A percentile compares a stretch with the other conserved stretches of the same genome.
Evolutionary conservation across 2,329 filamentous ascomycete genomes (phyloP).

Genomic region (Pyrenochaeta sp.): DNA sequence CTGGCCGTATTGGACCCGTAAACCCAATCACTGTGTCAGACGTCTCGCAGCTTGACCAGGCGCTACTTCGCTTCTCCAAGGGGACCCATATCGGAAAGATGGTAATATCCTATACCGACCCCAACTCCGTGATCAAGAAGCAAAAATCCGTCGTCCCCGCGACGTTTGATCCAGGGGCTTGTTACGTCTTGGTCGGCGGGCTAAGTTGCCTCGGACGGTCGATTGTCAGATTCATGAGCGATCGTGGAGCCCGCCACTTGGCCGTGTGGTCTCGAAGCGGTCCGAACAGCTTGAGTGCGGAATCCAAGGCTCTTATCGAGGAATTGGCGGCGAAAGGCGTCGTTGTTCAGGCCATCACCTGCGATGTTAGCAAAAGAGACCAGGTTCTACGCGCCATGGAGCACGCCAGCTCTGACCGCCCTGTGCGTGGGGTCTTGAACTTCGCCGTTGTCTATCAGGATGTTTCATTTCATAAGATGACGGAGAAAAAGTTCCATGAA

Average conservation of each 20-base stretch:
- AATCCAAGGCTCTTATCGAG: slow-evolving; percentile 1
- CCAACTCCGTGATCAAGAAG: neutral
- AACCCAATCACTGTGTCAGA: slow-evolving; percentile 1
- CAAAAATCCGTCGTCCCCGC: neutral
- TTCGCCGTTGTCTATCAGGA: slow-evolving; percentile 4
- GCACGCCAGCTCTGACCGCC: neutral
- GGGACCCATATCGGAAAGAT: slow-evolving; percentile 4
- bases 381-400: slow-evolving; percentile 2
- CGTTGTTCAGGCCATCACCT: slow-evolving; percentile 1
- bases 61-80: neutral
- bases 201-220: slow-evolving; percentile 15
- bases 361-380: slow-evolving; percentile 1
- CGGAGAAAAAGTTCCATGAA: neutral
- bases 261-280: slow-evolving; percentile 11
- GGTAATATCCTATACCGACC: slow-evolving; percentile 1
- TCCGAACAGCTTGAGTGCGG: neutral
- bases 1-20: neutral
- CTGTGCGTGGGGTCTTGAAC: neutral
- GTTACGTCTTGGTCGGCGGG: slow-evolving; percentile 18
- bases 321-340: slow-evolving; percentile 5
- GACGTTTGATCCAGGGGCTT: slow-evolving; percentile 4
- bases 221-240: slow-evolving; percentile 14
- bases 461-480: slow-evolving; percentile 3
- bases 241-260: slow-evolving; percentile 16
- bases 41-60: neutral